These are phyloP conservation scores for Xylariomycetidae sp. DNA, from an alignment of 2,329 filamentous ascomycete genomes.

Conservation along the genomic window DNA sequence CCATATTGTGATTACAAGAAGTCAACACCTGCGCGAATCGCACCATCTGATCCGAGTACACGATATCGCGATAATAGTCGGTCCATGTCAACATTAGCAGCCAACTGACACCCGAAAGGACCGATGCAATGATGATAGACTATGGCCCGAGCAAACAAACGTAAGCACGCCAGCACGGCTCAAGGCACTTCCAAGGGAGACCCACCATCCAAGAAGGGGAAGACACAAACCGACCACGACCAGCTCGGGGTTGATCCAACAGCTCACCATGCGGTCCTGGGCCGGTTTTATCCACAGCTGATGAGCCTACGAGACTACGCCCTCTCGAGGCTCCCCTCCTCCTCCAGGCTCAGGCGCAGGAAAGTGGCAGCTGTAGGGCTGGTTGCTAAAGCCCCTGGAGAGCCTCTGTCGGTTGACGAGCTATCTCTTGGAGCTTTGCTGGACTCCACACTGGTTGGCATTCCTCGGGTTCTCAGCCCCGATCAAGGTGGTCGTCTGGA, in stretches of 20 bases:
- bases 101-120: not conserved
- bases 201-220: conserved; percentile 14
- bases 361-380: conserved; percentile 46
- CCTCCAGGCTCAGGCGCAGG: conserved; percentile 56
- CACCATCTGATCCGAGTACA: no score
- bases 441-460: conserved; percentile 63
- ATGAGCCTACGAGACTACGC: conserved; percentile 66
- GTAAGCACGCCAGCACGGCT: conserved; percentile 13
- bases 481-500: conserved; percentile 38
- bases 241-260: conserved; percentile 1
- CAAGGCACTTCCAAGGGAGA: conserved; percentile 6
- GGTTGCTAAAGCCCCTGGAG: conserved; percentile 9
- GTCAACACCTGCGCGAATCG: no score
- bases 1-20: no score
- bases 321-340: conserved; percentile 56
- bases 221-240: conserved; percentile 2
- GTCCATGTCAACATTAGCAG: no score
- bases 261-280: conserved; percentile 57
- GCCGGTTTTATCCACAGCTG: conserved; percentile 60
- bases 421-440: conserved; percentile 50
- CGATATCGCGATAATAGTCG: no score
- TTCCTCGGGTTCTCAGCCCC: conserved; percentile 29
- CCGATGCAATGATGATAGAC: conserved; percentile 6
- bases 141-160: conserved; percentile 23
- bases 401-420: conserved; percentile 28